Evolutionary conservation across 495 filamentous ascomycete genomes (phyloP).

Genomic region (Penicillium alfredii): DNA sequence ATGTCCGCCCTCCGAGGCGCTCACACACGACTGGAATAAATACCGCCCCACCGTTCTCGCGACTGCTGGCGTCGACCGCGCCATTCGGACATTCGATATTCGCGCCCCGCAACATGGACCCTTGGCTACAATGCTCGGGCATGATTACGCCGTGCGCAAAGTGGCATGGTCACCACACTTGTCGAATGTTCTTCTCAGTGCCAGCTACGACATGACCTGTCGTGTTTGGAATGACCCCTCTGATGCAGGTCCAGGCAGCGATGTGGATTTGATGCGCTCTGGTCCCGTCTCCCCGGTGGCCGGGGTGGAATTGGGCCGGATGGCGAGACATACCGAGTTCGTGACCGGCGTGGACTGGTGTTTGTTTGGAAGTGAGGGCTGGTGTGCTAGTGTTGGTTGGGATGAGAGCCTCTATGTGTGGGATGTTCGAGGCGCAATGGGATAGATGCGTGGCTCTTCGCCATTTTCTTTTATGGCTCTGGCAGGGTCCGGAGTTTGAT

Average conservation of each 20-base stretch:
- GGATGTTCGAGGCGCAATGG: slow-evolving; percentile 73
- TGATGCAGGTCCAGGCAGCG: slow-evolving; percentile 48
- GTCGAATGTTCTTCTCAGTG: slow-evolving; percentile 73
- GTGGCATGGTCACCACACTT: slow-evolving; percentile 90
- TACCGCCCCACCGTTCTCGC: slow-evolving; percentile 80
- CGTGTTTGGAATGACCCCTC: slow-evolving; percentile 77
- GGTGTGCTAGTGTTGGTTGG: slow-evolving; percentile 92
- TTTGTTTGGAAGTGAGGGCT: slow-evolving; percentile 88
- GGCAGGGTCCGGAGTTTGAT: not conserved
- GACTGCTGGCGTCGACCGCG: slow-evolving; percentile 80
- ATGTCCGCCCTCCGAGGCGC: slow-evolving; percentile 60
- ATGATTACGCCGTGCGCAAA: slow-evolving; percentile 83
- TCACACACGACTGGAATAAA: slow-evolving; percentile 99
- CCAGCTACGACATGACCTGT: slow-evolving; percentile 96
- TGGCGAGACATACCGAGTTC: slow-evolving; percentile 93
- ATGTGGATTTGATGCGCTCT: slow-evolving; percentile 36
- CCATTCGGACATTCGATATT: slow-evolving; percentile 85
- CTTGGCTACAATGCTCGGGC: slow-evolving; percentile 63
- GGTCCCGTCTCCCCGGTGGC: slow-evolving; percentile 34
- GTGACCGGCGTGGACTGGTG: slow-evolving; percentile 98
- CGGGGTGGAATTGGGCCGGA: slow-evolving; percentile 72
- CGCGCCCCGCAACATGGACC: slow-evolving; percentile 67
- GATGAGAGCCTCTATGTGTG: slow-evolving; percentile 86
- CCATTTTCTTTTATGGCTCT: not conserved
- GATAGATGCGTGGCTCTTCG: slow-evolving; percentile 15